A percentile compares a stretch with the other conserved stretches of the same genome.
These are phyloP conservation scores for Vitis riparia DNA, from an alignment of 164 flowering plant genomes.

Conservation along the genomic window DNA sequence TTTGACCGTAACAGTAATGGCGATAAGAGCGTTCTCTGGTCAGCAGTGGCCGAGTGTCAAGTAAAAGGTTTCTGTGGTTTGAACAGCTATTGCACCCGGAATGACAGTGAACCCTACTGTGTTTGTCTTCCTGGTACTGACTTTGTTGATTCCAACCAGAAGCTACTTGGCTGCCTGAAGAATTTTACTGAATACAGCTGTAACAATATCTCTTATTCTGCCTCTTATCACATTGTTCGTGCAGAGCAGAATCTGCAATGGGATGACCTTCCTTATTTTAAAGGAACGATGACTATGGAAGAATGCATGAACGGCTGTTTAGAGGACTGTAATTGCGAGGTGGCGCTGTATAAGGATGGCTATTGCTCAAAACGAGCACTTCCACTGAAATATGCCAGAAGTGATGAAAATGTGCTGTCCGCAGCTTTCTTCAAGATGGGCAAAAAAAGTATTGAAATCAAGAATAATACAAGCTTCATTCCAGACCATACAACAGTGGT, in stretches of 20 bases:
- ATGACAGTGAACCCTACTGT: background rate
- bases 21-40: too few species aligned
- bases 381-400: conserved; percentile 5
- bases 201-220: too few species aligned
- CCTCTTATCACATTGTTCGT: background rate
- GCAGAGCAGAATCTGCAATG: background rate
- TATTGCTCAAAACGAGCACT: background rate
- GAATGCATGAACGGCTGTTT: conserved; percentile 16
- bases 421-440: background rate
- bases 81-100: conserved; percentile 5
- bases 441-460: background rate
- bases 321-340: conserved; percentile 23
- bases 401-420: too few species aligned
- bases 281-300: background rate
- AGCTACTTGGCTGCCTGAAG: background rate
- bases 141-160: background rate
- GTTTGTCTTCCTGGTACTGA: conserved; percentile 11
- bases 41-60: too few species aligned
- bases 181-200: background rate
- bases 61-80: conserved; percentile 18
- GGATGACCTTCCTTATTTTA: background rate
- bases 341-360: background rate
- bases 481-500: background rate
- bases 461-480: too few species aligned
- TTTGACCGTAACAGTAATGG: background rate